Percentiles rank a stretch among this genome's conserved stretches.
Conservation (phyloP, 1,284 basidiomycete species). For the Tausonia pullulans region DNA sequence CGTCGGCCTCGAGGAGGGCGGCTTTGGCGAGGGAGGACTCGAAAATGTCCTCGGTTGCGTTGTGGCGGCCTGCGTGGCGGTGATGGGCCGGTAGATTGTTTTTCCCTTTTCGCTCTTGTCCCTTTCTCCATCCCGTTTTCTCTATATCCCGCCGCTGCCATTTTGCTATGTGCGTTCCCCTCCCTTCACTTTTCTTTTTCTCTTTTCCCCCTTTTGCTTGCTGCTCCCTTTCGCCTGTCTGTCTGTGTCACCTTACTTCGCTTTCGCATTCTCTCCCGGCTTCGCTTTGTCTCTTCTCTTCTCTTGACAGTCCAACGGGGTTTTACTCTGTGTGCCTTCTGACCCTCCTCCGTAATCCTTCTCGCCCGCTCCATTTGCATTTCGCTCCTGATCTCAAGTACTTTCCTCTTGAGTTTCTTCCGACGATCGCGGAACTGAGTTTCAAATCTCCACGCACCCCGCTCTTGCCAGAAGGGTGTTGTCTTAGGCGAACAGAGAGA, state of each 20-base stretch:
- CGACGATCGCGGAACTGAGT: too few relatives aligned
- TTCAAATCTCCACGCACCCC: too few relatives aligned
- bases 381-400: too few relatives aligned
- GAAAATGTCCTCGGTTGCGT: constrained; percentile 8
- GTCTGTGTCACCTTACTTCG: not conserved
- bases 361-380: too few relatives aligned
- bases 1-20: not conserved
- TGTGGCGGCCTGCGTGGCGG: constrained; percentile 13
- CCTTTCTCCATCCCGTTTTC: not conserved
- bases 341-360: too few relatives aligned
- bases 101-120: not conserved
- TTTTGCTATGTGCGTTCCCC: not conserved
- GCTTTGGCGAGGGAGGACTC: not conserved
- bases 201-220: not conserved
- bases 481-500: too few relatives aligned
- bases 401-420: too few relatives aligned
- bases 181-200: not conserved
- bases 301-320: not conserved
- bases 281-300: not conserved
- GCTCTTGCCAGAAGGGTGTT: too few relatives aligned
- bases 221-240: not conserved
- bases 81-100: not conserved
- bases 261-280: not conserved
- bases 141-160: not conserved
- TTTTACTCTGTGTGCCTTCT: not conserved